Conservation (phyloP, 139 green algal genomes). For the Chlorella sp. region DNA sequence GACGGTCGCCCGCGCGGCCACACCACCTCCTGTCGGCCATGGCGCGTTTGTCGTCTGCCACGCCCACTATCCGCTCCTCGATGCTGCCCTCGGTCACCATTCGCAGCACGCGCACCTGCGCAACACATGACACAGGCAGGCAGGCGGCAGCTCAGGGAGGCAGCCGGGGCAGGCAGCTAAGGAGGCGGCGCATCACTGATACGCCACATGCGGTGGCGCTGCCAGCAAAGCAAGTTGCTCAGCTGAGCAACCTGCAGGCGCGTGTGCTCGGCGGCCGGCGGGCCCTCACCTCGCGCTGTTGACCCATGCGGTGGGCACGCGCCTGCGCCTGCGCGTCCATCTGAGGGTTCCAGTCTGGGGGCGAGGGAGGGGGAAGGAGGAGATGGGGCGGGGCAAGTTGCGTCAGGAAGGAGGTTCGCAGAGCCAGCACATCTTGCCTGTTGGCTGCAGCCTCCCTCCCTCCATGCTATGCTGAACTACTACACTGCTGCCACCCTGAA, state of each 20-base stretch:
- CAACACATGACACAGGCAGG: not conserved
- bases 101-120: constrained; percentile 53
- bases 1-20: no score
- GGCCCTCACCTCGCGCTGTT: constrained; percentile 65
- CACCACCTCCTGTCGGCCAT: no score
- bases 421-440: no score
- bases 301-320: constrained; percentile 93
- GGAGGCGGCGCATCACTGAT: no score
- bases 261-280: no score
- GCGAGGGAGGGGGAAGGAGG: not conserved
- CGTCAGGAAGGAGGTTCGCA: no score
- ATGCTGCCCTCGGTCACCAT: constrained; percentile 42
- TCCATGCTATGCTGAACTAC: no score
- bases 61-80: constrained; percentile 43
- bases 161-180: not conserved
- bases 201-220: no score
- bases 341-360: constrained; percentile 63
- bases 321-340: constrained; percentile 94
- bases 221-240: no score
- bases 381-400: not conserved
- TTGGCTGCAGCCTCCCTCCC: no score
- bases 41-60: constrained; percentile 34
- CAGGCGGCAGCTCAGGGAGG: not conserved
- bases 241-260: no score
- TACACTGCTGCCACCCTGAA: no score